Evolutionary conservation across 257 asterid genomes (phyloP), one percentile per base, ranked within the genome.

Genomic region (Rauvolfia tetraphylla): DNA sequence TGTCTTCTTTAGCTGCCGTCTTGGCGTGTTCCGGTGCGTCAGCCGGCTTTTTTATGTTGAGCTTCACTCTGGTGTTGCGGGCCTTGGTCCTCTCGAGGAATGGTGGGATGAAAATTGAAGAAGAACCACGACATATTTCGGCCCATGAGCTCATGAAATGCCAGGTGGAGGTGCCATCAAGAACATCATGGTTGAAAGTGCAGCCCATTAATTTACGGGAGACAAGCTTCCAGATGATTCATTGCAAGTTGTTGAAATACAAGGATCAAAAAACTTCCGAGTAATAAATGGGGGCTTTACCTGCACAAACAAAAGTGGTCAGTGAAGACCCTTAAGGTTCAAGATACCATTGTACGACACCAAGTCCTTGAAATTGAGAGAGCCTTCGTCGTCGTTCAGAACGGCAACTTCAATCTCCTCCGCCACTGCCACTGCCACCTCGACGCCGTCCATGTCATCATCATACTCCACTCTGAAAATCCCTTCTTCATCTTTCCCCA

Each of bases 81-180:
- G 89, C 90, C 85, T 91, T 89, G 87, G 96, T 90, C 42, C 99
- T 90, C 39, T 95, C 97, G 31, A 90, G 90, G 88, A 90, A 95
- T 17, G 97, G 99, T 13, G 89, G 86, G 88, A 81, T 85, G 11
- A 96, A 36, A 66, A 91, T 75, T 54, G 97, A 65, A 71, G 83
- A 49, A 81, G 95, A 81, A 8, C 99, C 97, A 5, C 80, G 76
- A 82, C 92, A 88, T 9, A 93, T 75, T 71, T 86, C 80, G 74
- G 98, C 96, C 99, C 99, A 95, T 1, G 97, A 88, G 80, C 86
- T 85, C 98, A 95, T 93, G 89, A 95, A 95, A 85, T 95, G 99
- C 99, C 99, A 95, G 76, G 99, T 95, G 90, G 99, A 89, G 61
- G 94, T 91, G 7, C 99, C 99, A 31, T 95, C 99, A 0, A 95